Base-by-base conservation (phyloP, 805 yeast species). In the Ogataea allantospora region DNA sequence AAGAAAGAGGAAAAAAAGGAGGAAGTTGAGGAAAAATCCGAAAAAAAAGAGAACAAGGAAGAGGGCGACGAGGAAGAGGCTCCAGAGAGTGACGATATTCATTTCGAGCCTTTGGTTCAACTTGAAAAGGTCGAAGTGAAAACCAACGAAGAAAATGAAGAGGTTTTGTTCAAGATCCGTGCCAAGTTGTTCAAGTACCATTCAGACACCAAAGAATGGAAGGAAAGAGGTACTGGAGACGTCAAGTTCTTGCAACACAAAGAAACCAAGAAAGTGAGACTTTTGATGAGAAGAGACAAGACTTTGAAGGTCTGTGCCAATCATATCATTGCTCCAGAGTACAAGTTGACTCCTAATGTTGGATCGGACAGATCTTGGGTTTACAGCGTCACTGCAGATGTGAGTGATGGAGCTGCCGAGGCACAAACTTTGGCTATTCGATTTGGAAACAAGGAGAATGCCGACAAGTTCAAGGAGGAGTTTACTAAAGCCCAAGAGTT, bases 321-420 rank as follows among this genome's bases (percentile, higher is more conserved):
- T 73, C 99, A 93, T 68, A 79, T 79, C 68, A 78, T 87, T 62
- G 68, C 85, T 30, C 80, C 91, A 46, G 95, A 84, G 53, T 87
- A 84, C 68, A 77, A 68, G 51, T 78, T 93, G 64, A 85, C 79
- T 62, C 88, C 97, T 56, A 93, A 93, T 62, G 89, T 93, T 50
- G 98, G 99, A 34, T 82, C 93, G 44, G 99, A 93, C 65, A 84
- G 96, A 74, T 88, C 96, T 23, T 93, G 99, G 99, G 98, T 93
- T 49, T 93, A 93, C 71, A 78, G 80, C 36, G 96, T 88, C 45
- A 81, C 96, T 35, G 96, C 95, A 27, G 99, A 91, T 63, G 77
- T 89, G 38, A 82, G 96, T 38, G 99, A 93, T 64, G 98, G 97
- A 51, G 88, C 75, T 58, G 86, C 98, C 32, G 96, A 89, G 70